A percentile compares a stretch with the other conserved stretches of the same genome.
Conservation (phyloP, 129 eudicot species). For the Ambrosia trifida region DNA sequence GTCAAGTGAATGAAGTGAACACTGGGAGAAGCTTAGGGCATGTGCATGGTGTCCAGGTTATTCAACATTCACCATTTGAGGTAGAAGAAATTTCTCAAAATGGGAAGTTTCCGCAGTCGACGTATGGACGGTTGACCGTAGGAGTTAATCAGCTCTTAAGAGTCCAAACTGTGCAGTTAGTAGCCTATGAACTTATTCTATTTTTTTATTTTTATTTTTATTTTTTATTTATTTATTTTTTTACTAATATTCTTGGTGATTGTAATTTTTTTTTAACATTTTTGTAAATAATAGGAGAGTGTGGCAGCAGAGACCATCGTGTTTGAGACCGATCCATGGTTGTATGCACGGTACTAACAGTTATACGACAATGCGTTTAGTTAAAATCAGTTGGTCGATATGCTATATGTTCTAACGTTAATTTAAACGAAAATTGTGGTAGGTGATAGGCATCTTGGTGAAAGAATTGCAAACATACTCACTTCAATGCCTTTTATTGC, state of each 20-base stretch:
- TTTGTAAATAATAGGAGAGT: constrained; percentile 40
- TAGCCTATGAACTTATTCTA: not conserved
- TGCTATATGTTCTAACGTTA: not conserved
- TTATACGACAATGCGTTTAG: not conserved
- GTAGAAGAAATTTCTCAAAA: constrained; percentile 60
- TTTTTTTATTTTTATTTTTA: too few species aligned
- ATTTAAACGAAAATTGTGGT: constrained; percentile 7
- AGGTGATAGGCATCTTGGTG: constrained; percentile 78
- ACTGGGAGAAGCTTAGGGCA: constrained; percentile 59
- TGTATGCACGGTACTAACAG: constrained; percentile 53
- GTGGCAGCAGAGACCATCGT: constrained; percentile 80
- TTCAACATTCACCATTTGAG: constrained; percentile 79
- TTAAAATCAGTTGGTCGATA: not conserved
- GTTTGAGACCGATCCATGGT: constrained; percentile 72
- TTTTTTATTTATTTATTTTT: too few species aligned
- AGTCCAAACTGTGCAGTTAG: constrained; percentile 66
- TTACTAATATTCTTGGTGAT: constrained; percentile 13
- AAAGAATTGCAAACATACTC: constrained; percentile 74
- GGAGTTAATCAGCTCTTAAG: constrained; percentile 52
- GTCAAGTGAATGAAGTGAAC: constrained; percentile 51
- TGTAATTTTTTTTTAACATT: not conserved
- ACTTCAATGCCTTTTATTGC: constrained; percentile 94
- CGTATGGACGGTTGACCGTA: constrained; percentile 39
- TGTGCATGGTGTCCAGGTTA: constrained; percentile 76
- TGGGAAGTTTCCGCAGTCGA: constrained; percentile 46